phyloP scores from a whole-genome alignment of 2,329 filamentous ascomycete genomes.

The Stachybotrys chartarum region DNA sequence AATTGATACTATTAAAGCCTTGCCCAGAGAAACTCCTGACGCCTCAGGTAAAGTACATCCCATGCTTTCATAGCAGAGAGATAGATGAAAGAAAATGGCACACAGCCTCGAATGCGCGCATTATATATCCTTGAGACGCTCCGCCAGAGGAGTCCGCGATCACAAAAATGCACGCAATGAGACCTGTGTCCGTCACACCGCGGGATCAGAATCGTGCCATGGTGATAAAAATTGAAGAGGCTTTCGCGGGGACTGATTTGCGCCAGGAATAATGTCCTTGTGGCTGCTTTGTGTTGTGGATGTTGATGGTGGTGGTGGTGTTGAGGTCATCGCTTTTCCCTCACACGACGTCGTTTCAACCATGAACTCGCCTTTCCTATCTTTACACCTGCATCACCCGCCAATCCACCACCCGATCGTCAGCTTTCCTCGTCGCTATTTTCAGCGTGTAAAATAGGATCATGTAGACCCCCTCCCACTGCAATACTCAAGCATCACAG shows the following conservation, averaged over 20 bases:
- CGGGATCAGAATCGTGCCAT: background rate
- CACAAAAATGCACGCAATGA: too few species aligned
- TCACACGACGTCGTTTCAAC: constrained; percentile 62
- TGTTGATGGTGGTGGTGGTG: constrained; percentile 10
- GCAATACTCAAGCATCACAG: background rate
- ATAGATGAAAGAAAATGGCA: too few species aligned
- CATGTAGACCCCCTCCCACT: too few species aligned
- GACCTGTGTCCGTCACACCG: background rate
- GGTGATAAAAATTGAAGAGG: background rate
- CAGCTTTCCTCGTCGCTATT: background rate
- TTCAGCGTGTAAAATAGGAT: background rate
- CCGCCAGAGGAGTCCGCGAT: background rate
- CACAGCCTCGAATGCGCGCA: too few species aligned
- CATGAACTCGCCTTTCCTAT: constrained; percentile 49
- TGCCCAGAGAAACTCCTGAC: too few species aligned
- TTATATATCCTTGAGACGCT: background rate
- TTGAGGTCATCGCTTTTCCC: constrained; percentile 15
- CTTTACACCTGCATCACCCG: constrained; percentile 42
- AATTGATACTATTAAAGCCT: too few species aligned
- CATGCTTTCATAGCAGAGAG: too few species aligned
- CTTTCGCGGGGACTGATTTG: background rate
- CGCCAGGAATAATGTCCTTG: too few species aligned
- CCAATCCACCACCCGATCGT: background rate
- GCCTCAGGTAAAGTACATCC: too few species aligned
- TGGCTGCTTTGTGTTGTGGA: background rate